Base-by-base conservation (phyloP, 805 yeast genomes). In the Lipomyces orientalis region DNA sequence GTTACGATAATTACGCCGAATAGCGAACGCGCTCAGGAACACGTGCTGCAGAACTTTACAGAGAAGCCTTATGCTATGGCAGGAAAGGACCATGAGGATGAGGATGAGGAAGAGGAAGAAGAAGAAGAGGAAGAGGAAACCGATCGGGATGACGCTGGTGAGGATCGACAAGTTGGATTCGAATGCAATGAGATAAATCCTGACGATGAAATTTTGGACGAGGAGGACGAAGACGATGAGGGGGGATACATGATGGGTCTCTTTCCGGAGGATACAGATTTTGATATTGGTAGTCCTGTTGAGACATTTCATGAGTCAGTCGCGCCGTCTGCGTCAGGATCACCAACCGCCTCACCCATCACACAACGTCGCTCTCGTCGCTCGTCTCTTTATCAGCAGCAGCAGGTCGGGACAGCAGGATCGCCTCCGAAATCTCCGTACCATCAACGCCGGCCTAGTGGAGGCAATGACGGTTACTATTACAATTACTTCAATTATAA, bases 261-360 rank as follows among this genome's bases (percentile, higher is more conserved):
- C 16, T 67, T 66, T 46, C 71, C 71, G 12, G 71, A 65, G 31
- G 71, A 67, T 46, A 65, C 68, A 9, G 71, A 67, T 57, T 67
- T 67, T 25, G 71, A 67, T 39, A 61, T 58, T 52, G 71, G 71
- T 10, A 61, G 65, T 25, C 68, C 68, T 10, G 58, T 55, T 10
- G 64, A 61, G 49, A 49, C 64, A 4, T 34, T 39, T n/a, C 19
- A 37, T 7, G 29, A 52, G 5, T 16, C 65, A 6, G 59, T 8
- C 7, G 39, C 61, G 16, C 9, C 39, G 7, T 58, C 60, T 14
- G 58, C 60, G 37, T 5, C 57, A 6, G 62, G 58, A n/a, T 37
- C 65, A 31, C 34, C 63, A 5, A 19, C 34, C 5, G 39, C 61
- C 4, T 51, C 63, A 37, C 49, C 56, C 12, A 31, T 49, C 10